Evolutionary conservation across 345 rosid species (phyloP), one percentile per base, ranked within the genome.

Genomic region (Populus euphratica): DNA sequence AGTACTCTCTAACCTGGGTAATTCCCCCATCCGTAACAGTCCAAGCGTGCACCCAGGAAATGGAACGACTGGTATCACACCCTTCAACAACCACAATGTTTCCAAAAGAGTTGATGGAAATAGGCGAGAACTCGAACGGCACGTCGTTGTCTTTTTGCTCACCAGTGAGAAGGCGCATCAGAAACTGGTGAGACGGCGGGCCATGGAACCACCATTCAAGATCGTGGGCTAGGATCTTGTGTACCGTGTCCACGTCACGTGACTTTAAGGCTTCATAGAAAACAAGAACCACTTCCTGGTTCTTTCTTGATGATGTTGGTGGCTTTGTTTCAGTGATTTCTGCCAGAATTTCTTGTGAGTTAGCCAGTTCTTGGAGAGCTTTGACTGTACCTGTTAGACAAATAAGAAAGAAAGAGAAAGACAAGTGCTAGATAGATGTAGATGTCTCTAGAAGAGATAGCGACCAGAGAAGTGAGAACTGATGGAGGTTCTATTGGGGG

Each of bases 131-230:
- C 1, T 82, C 86, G 70, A 93, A 91, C 41, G 56, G 18, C 8
- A 27, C 47, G 72, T 38, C 71, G 71, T 20, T 68, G 29, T 59
- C 64, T 4, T 59, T 59, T 59, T 59, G 29, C 1, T 65, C 81
- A 27, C 99, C 99, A 50, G 99, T 93, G 82, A 96, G 96, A 29
- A 88, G 83, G 88, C 90, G 98, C 99, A 93, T 96, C 96, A 96
- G 63, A 90, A 87, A 96, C 91, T 96, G 99, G 90, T 96, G 91
- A 33, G 94, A 82, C 6, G 98, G 99, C 5, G 99, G 99, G 18
- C 99, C 99, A 81, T 96, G 99, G 84, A 96, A 96, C 99, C 99
- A 96, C 87, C 94, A 92, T 88, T 96, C 99, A 68, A 96, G 98
- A 77, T 96, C 99, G 8, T 93, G 87, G 25, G 93, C 92, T 0